Conservation (phyloP, 23 red algal genomes). For the Gracilaria caudata region DNA sequence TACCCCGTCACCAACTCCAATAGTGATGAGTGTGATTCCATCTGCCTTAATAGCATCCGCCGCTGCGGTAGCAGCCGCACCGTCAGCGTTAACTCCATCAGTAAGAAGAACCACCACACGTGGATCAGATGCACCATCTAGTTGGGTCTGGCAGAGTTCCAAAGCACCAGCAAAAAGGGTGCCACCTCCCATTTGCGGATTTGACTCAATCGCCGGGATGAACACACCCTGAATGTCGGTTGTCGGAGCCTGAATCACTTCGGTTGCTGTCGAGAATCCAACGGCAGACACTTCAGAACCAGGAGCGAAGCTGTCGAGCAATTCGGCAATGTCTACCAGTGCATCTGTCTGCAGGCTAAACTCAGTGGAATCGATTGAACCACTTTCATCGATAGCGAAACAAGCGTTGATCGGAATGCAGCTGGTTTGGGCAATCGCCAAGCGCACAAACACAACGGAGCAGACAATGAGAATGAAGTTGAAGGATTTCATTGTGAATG, state of each 20-base stretch:
- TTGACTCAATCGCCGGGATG: slow-evolving; percentile 25
- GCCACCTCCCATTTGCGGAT: background rate
- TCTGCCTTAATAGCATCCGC: slow-evolving; percentile 5
- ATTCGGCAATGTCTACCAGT: slow-evolving; percentile 13
- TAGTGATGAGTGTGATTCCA: slow-evolving; percentile 20
- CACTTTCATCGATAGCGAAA: slow-evolving; percentile 55
- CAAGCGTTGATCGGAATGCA: slow-evolving; percentile 34
- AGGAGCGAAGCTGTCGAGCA: slow-evolving; percentile 10
- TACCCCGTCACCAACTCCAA: slow-evolving; percentile 32
- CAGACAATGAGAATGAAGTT: background rate
- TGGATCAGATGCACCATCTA: slow-evolving; percentile 19
- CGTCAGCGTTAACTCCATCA: slow-evolving; percentile 27
- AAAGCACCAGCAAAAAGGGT: slow-evolving; percentile 20
- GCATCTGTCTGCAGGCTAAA: slow-evolving; percentile 23
- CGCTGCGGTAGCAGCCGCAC: background rate
- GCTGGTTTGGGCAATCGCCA: background rate
- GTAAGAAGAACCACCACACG: slow-evolving; percentile 39
- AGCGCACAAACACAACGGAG: background rate
- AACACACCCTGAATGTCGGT: slow-evolving; percentile 28
- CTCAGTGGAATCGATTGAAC: slow-evolving; percentile 13
- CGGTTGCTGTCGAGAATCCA: slow-evolving; percentile 6
- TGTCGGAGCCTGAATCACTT: slow-evolving; percentile 17
- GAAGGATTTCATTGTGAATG: background rate
- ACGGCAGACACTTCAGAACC: slow-evolving; percentile 40
- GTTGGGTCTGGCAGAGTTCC: background rate